Evolutionary conservation across 345 rosid genomes (phyloP).

Genomic region (Citrus sinensis): DVS_A1.0 CM039166.1:23177001-23177500

Average conservation of each 20-base stretch:
- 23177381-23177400: conserved; percentile 7
- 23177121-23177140: conserved; percentile 48
- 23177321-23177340: conserved; percentile 31
- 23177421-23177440: conserved; percentile 54
- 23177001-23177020: conserved; percentile 51
- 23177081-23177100: conserved; percentile 22
- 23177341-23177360: conserved; percentile 37
- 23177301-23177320: conserved; percentile 34
- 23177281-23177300: conserved; percentile 43
- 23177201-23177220: conserved; percentile 19
- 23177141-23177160: conserved; percentile 37
- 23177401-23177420: conserved; percentile 45
- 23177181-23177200: conserved; percentile 56
- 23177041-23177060: conserved; percentile 35
- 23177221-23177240: conserved; percentile 59
- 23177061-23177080: conserved; percentile 24
- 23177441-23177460: conserved; percentile 36
- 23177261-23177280: conserved; percentile 20
- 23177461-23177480: conserved; percentile 39
- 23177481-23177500: conserved; percentile 49
- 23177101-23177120: conserved; percentile 26
- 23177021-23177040: conserved; percentile 21
- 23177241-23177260: conserved; percentile 54
- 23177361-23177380: conserved; percentile 31
- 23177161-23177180: conserved; percentile 45